Evolutionary conservation across 805 yeast genomes (phyloP).

Genomic region (Starmera pachycereana): DNA sequence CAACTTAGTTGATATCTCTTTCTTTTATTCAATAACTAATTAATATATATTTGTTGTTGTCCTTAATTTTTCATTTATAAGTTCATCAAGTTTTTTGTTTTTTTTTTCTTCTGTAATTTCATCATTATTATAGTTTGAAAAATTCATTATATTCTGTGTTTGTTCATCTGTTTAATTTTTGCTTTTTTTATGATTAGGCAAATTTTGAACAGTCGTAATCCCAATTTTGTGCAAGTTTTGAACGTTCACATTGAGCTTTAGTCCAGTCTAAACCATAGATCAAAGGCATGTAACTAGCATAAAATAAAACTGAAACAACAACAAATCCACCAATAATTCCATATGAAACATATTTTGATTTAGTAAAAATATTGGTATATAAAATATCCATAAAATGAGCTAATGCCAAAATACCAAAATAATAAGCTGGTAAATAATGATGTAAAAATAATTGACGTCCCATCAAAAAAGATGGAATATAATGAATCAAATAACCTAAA

Average conservation of each 20-base stretch:
- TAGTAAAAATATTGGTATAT: slow-evolving; percentile 31
- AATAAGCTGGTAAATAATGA: slow-evolving; percentile 88
- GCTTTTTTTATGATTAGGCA: too few species aligned
- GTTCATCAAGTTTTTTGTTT: too few species aligned
- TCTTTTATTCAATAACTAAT: too few species aligned
- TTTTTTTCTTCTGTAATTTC: too few species aligned
- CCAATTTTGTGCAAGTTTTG: slow-evolving; percentile 62
- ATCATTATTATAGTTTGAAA: too few species aligned
- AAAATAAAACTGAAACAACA: slow-evolving; percentile 41
- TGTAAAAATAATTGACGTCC: slow-evolving; percentile 88
- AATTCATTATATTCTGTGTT: too few species aligned
- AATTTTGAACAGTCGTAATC: slow-evolving; percentile 65
- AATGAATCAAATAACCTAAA: slow-evolving; percentile 66
- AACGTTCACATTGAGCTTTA: slow-evolving; percentile 45
- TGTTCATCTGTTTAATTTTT: slow-evolving; percentile 1
- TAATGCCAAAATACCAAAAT: slow-evolving; percentile 71
- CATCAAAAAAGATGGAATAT: slow-evolving; percentile 74
- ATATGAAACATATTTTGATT: slow-evolving; percentile 34
- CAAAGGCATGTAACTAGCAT: slow-evolving; percentile 55
- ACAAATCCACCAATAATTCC: slow-evolving; percentile 38
- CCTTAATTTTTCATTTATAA: too few species aligned
- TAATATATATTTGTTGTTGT: too few species aligned
- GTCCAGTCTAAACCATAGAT: slow-evolving; percentile 81
- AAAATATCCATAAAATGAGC: slow-evolving; percentile 57
- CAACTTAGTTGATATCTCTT: too few species aligned